Evolutionary conservation across 1,284 basidiomycete genomes (phyloP).

Genomic region (Taiwanofungus camphoratus): DNA sequence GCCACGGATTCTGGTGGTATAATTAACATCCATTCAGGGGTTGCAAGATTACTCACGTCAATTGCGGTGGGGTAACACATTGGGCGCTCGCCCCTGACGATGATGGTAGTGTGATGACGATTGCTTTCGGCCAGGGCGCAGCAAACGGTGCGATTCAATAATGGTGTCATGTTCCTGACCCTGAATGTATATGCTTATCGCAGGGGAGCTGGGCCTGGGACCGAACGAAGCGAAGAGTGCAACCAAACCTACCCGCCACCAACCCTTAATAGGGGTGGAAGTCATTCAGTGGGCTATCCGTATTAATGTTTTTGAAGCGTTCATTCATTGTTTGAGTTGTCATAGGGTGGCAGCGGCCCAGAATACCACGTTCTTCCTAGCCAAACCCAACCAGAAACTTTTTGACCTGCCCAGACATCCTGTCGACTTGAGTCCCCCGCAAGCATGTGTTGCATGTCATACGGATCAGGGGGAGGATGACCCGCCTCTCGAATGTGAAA

Average conservation of each 20-base stretch:
- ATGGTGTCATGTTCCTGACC: neutral
- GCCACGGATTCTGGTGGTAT: slow-evolving; percentile 3
- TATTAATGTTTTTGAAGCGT: neutral
- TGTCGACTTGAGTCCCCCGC: slow-evolving; percentile 60
- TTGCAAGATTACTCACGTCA: slow-evolving; percentile 63
- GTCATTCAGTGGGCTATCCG: slow-evolving; percentile 61
- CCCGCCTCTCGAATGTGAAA: slow-evolving; percentile 78
- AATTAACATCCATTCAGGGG: slow-evolving; percentile 39
- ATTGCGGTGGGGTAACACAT: slow-evolving; percentile 87
- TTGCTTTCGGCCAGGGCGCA: slow-evolving; percentile 83
- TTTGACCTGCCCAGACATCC: slow-evolving; percentile 76
- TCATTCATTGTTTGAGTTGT: no score
- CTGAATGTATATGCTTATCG: neutral
- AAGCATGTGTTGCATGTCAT: slow-evolving; percentile 69
- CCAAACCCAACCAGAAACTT: slow-evolving; percentile 59
- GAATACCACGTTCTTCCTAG: slow-evolving; percentile 81
- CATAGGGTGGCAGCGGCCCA: slow-evolving; percentile 79
- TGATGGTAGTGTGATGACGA: slow-evolving; percentile 71
- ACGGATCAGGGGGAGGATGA: slow-evolving; percentile 64
- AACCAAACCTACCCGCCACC: slow-evolving; percentile 75
- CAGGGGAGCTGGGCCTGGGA: slow-evolving; percentile 79
- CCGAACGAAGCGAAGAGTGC: slow-evolving; percentile 78
- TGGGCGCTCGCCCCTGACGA: slow-evolving; percentile 73
- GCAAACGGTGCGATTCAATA: slow-evolving; percentile 49
- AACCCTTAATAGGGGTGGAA: slow-evolving; percentile 68